Percentiles rank a stretch among this genome's conserved stretches.
phyloP scores from a whole-genome alignment of 2,329 filamentous ascomycete genomes.

The Fusarium sublunatum region DNA sequence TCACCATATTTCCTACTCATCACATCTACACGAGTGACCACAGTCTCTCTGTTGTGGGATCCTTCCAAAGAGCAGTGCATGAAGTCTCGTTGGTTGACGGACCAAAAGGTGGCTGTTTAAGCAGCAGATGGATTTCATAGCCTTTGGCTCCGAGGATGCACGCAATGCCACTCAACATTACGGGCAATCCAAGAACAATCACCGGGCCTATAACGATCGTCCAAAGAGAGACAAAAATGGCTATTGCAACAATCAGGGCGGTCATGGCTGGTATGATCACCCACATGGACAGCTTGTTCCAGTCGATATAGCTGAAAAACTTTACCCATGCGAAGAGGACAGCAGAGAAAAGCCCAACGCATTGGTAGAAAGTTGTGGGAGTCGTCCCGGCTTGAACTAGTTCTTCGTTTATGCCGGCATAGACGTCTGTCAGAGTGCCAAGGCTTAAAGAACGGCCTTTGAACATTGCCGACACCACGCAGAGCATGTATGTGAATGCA shows the following conservation, averaged over 20 bases:
- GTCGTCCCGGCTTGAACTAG: rapidly evolving
- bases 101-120: constrained; percentile 12
- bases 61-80: constrained; percentile 23
- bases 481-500: background rate
- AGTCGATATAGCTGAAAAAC: rapidly evolving
- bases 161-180: background rate
- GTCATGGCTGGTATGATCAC: background rate
- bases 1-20: too few relatives aligned
- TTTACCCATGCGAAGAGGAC: rapidly evolving
- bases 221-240: background rate
- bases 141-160: constrained; percentile 1
- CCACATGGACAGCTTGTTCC: background rate
- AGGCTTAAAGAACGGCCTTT: background rate
- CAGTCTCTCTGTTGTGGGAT: constrained; percentile 13
- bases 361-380: background rate
- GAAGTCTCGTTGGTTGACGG: background rate
- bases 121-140: background rate
- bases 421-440: background rate
- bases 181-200: background rate
- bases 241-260: rapidly evolving
- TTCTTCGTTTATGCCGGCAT: background rate
- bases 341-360: background rate
- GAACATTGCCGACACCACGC: constrained; percentile 5
- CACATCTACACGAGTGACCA: constrained; percentile 22
- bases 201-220: background rate